These are phyloP conservation scores for Kwoniella europaea DNA, from an alignment of 768 basidiomycete species.

Conservation along the genomic window DNA sequence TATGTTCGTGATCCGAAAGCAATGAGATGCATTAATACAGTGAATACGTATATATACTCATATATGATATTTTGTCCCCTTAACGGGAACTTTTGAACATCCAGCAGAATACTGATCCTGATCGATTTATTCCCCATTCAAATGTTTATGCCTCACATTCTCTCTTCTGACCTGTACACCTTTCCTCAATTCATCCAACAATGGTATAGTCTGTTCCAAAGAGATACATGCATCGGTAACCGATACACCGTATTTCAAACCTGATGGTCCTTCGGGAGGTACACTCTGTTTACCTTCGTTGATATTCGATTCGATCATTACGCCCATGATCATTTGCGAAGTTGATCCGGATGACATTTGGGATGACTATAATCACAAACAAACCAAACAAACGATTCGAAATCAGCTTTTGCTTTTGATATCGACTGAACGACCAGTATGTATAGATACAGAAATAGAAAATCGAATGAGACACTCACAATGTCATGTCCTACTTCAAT, in stretches of 20 bases:
- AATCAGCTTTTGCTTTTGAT: too few relatives aligned
- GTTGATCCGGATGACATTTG: conserved; percentile 68
- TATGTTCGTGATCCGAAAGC: too few relatives aligned
- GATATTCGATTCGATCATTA: conserved; percentile 97
- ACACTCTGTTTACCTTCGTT: conserved; percentile 89
- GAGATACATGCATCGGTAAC: conserved; percentile 59
- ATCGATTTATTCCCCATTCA: conserved; percentile 26
- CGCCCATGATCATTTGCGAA: conserved; percentile 73
- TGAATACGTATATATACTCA: too few relatives aligned
- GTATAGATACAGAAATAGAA: background rate
- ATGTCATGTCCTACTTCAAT: conserved; percentile 62
- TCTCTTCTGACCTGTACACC: conserved; percentile 76
- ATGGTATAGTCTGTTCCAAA: conserved; percentile 65
- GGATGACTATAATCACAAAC: conserved; percentile 59
- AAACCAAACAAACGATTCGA: too few relatives aligned
- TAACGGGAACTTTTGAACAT: too few relatives aligned
- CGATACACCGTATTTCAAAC: conserved; percentile 57
- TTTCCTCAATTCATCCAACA: conserved; percentile 81
- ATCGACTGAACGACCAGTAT: too few relatives aligned
- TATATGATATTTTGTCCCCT: too few relatives aligned
- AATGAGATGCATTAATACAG: too few relatives aligned
- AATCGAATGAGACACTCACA: conserved; percentile 10
- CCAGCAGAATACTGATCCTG: too few relatives aligned
- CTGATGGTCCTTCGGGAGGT: conserved; percentile 68
- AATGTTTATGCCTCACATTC: conserved; percentile 44